Conservation (phyloP, 2,329 filamentous ascomycete species). For the Biscogniauxia mediterranea region DNA sequence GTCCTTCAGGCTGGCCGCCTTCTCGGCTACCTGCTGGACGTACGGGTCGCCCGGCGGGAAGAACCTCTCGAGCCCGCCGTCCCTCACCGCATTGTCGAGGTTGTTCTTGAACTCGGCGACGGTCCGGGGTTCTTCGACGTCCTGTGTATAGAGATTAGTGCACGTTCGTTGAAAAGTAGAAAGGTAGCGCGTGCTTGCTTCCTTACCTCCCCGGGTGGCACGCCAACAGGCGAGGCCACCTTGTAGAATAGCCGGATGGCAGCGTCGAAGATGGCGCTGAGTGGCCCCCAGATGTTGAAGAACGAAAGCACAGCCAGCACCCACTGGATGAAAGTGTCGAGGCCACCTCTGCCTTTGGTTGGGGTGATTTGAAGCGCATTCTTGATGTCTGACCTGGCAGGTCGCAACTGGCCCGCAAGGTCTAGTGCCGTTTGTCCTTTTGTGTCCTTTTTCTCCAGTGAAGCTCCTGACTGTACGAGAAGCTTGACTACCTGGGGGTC, state of each 20-base stretch:
- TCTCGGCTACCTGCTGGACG: slow-evolving; percentile 14
- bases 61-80: slow-evolving; percentile 14
- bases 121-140: slow-evolving; percentile 11
- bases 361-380: slow-evolving; percentile 9
- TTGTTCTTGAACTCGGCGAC: slow-evolving; percentile 11
- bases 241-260: slow-evolving; percentile 8
- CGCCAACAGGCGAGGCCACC: neutral
- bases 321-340: slow-evolving; percentile 17
- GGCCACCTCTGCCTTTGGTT: slow-evolving; percentile 15
- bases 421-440: slow-evolving; percentile 11
- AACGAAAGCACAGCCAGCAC: slow-evolving; percentile 14
- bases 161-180: neutral
- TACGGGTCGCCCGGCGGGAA: slow-evolving; percentile 14
- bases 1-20: slow-evolving; percentile 10
- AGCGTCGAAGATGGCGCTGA: slow-evolving; percentile 15
- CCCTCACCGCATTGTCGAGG: slow-evolving; percentile 9
- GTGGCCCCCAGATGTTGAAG: slow-evolving; percentile 8
- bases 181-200: neutral
- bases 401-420: slow-evolving; percentile 9
- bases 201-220: slow-evolving; percentile 10
- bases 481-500: slow-evolving; percentile 14
- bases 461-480: slow-evolving; percentile 15
- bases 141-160: slow-evolving; percentile 4
- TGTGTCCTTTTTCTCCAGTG: slow-evolving; percentile 14
- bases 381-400: slow-evolving; percentile 6